Evolutionary conservation across 495 filamentous ascomycete genomes (phyloP).

Genomic region (Aspergillus baeticus): DNA sequence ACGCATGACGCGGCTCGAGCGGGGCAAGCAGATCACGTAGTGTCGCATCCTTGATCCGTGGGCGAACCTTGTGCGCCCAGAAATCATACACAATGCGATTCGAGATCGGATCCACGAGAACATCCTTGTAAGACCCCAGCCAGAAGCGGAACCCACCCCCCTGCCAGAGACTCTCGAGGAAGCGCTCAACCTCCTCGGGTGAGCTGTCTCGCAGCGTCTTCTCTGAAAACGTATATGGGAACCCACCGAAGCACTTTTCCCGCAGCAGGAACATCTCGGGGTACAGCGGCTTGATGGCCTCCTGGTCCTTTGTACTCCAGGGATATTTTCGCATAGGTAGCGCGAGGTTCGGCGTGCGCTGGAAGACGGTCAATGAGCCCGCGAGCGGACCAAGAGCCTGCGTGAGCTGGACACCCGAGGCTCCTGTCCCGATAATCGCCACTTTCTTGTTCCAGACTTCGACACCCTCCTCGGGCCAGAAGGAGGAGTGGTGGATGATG

Average conservation of each 20-base stretch:
- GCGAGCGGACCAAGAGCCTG: slow-evolving; percentile 23
- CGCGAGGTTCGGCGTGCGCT: slow-evolving; percentile 46
- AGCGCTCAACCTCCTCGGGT: slow-evolving; percentile 44
- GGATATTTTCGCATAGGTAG: slow-evolving; percentile 44
- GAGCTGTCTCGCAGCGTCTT: slow-evolving; percentile 43
- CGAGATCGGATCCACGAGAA: slow-evolving; percentile 43
- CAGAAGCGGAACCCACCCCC: slow-evolving; percentile 53
- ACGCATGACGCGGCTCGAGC: slow-evolving; percentile 46
- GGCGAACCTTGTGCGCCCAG: slow-evolving; percentile 52
- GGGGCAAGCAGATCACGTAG: slow-evolving; percentile 56
- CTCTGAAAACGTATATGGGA: slow-evolving; percentile 39
- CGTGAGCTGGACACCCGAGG: slow-evolving; percentile 28
- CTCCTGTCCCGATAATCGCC: slow-evolving; percentile 27
- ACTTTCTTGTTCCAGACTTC: slow-evolving; percentile 23
- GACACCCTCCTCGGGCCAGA: slow-evolving; percentile 19
- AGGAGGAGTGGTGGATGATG: slow-evolving; percentile 17
- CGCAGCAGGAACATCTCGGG: slow-evolving; percentile 42
- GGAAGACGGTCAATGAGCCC: slow-evolving; percentile 39
- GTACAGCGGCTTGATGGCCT: slow-evolving; percentile 44
- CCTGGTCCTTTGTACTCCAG: slow-evolving; percentile 38
- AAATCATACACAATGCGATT: slow-evolving; percentile 54
- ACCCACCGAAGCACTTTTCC: slow-evolving; percentile 47
- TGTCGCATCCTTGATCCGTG: slow-evolving; percentile 47
- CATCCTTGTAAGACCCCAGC: slow-evolving; percentile 50
- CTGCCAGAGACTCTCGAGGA: slow-evolving; percentile 47